Evolutionary conservation across 2,329 filamentous ascomycete species (phyloP), one percentile per base, ranked within the genome.

Genomic region (Fusarium concolor): DNA sequence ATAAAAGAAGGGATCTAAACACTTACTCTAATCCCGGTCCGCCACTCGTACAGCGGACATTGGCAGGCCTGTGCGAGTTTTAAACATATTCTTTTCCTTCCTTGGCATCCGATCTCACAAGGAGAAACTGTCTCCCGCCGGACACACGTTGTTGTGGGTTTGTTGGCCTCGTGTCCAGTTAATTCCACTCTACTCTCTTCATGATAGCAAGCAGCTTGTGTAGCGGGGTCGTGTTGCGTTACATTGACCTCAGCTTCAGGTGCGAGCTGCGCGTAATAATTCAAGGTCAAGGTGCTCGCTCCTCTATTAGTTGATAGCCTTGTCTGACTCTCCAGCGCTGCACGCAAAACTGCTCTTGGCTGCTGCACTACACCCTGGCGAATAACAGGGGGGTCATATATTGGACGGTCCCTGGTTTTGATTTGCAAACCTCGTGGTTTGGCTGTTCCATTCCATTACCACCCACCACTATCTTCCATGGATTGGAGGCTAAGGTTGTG

Each of bases 161-260:
- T 33, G 20, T 47, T 31, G 50, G 26, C 31, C 51, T 54, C 35
- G 49, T 45, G 42, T 24, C 37, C 28, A 29, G 28, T 24, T 18
- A 28, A 14, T 14, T 33, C 31, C 8, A 31, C 20, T 33, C 31
- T 17, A 37, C 43, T 51, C 37, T 61, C 26, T 50, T 57, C 43
- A 38, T 55, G 52, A 49, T 54, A 61, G 62, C 53, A 57, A 51
- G 51, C 52, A 54, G 31, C 51, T 63, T 62, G 22, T 29, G 35
- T 29, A 52, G 59, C 68, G 69, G 71, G 66, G 62, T 64, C 53
- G 17, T 65, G 58, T 70, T 57, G 63, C 55, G 71, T 74, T 74
- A 67, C 71, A 74, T 72, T 67, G 35, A 74, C 71, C 50, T 74
- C 71, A 74, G 71, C 71, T 74, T 74, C 71, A 74, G 71, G 71